Evolutionary conservation across 2,329 filamentous ascomycete genomes (phyloP).

Genomic region (Teratosphaeria zuluensis): DNA sequence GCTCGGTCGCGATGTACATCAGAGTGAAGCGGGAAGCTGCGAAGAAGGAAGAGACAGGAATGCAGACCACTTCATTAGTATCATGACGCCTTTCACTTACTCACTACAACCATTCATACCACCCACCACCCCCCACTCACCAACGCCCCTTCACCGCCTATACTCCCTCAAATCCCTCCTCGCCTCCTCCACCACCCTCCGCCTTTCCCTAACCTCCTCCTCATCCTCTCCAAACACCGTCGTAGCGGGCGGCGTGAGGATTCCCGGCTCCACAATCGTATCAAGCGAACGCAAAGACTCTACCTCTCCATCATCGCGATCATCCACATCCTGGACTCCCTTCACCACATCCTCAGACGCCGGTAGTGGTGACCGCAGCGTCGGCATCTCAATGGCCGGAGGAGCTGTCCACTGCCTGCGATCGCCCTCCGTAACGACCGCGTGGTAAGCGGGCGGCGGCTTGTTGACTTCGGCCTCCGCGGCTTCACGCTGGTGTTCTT

Average conservation of each 20-base stretch:
- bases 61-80: no score
- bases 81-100: no score
- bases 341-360: background rate
- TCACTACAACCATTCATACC: no score
- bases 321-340: background rate
- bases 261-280: background rate
- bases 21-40: no score
- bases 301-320: no score
- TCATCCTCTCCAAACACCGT: background rate
- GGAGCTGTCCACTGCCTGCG: background rate
- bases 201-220: background rate
- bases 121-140: no score
- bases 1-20: no score
- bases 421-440: background rate
- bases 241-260: background rate
- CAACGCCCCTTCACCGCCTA: background rate
- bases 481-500: background rate
- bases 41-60: no score
- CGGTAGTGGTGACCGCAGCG: background rate
- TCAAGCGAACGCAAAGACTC: background rate
- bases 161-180: background rate
- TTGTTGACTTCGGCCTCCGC: background rate
- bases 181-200: background rate
- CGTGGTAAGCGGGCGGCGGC: background rate
- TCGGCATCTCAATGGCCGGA: background rate